A percentile compares a stretch with the other conserved stretches of the same genome.
phyloP scores from a whole-genome alignment of 108 stramenopile genomes.

The Cyclostephanos invisitatus region DNA sequence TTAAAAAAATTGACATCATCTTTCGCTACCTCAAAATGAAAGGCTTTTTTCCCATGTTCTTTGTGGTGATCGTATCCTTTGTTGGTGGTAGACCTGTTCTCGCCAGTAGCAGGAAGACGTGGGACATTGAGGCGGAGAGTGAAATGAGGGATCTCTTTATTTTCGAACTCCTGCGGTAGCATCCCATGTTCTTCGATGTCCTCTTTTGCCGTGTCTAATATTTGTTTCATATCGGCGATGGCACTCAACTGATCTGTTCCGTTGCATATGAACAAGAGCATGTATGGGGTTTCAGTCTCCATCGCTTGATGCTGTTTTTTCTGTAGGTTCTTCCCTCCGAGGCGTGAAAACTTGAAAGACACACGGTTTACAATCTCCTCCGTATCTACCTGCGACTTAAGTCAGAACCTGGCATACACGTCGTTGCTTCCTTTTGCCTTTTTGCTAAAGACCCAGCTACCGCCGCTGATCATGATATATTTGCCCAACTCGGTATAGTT shows the following conservation, averaged over 20 bases:
- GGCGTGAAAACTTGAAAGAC: neutral
- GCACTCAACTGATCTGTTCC: neutral
- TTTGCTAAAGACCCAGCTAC: slow-evolving; percentile 2
- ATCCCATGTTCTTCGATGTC: neutral
- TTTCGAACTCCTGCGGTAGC: neutral
- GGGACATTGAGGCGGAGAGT: neutral
- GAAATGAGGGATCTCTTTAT: neutral
- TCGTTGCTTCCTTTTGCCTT: no score
- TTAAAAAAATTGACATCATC: neutral
- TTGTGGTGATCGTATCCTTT: neutral
- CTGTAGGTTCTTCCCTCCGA: neutral
- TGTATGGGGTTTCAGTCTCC: slow-evolving; percentile 3
- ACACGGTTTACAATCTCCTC: neutral
- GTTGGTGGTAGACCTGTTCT: neutral
- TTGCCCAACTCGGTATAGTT: neutral
- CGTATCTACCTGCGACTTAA: neutral
- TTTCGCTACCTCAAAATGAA: slow-evolving; percentile 6
- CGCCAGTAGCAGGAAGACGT: neutral
- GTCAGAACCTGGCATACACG: slow-evolving; percentile 1
- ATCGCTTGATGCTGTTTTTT: neutral
- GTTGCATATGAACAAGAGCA: slow-evolving; percentile 2
- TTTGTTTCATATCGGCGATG: neutral
- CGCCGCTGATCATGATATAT: slow-evolving; percentile 8
- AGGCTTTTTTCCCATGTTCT: neutral
- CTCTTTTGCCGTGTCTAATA: neutral